Evolutionary conservation across 768 basidiomycete genomes (phyloP), one percentile per base, ranked within the genome.

Genomic region (Mycena vulgaris): DNA sequence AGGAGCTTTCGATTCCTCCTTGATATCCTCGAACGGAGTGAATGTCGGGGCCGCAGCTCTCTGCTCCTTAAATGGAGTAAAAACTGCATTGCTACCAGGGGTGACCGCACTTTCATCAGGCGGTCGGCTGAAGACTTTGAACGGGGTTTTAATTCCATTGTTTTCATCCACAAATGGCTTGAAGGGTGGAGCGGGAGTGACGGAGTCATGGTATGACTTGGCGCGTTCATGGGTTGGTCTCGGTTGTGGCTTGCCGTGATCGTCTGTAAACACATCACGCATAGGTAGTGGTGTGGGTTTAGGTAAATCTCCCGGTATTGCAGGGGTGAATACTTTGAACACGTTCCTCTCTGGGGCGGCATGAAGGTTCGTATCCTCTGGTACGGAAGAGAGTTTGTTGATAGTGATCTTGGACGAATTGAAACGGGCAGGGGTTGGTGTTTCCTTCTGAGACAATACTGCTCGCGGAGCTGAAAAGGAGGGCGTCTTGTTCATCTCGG

Each of bases 121-220:
- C n/a, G 92, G 93, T 19, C 91, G 88, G 66, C 89, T 92, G 79
- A 95, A 95, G 23, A 95, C 93, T 70, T 92, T 83, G 84, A 84
- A 88, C 4, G 88, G 86, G 10, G 87, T 86, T 60, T 80, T 80
- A 14, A 64, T 55, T 2, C 68, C 68, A 37, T 33, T 55, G 69
- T 81, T 84, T 63, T 86, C 84, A 42, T 86, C 85, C 30, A 81
- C 78, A 28, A 76, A 71, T 8, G 76, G 71, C 35, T 66, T 76
- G 69, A 75, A 74, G 16, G 72, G 39, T n/a, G 74, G 63, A 27
- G 65, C 64, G 8, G 71, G 72, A n/a, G 57, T 66, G n/a, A 39
- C 62, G 25, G 66, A 66, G 64, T 75, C 68, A 16, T 70, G 66
- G 28, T 69, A 68, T 14, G 66, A 67, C 61, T 75, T 72, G 23